Conservation (phyloP, 768 basidiomycete genomes). For the Suillus plorans region DNA sequence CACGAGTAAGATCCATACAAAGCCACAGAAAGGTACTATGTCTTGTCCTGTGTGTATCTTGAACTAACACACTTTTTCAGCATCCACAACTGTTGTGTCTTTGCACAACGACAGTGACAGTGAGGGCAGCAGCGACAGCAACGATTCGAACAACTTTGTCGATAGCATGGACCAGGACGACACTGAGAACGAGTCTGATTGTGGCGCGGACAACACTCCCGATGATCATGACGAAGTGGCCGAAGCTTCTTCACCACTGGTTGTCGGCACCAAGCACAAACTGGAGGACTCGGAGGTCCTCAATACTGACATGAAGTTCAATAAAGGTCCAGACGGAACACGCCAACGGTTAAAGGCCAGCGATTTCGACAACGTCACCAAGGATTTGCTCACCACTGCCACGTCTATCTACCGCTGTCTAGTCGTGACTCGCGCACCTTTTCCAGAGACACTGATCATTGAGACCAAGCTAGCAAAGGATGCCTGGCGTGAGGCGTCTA, state of each 20-base stretch:
- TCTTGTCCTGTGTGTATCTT: not conserved
- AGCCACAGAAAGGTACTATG: too few species aligned
- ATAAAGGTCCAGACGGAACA: not conserved
- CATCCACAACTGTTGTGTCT: not conserved
- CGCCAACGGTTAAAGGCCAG: not conserved
- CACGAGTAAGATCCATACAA: too few species aligned
- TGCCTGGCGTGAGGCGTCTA: not conserved
- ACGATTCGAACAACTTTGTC: not conserved
- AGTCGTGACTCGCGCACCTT: not conserved
- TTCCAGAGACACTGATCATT: not conserved
- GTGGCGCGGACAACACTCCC: not conserved
- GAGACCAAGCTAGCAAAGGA: not conserved
- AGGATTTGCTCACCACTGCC: too few species aligned
- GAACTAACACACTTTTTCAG: not conserved
- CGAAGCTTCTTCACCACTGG: not conserved
- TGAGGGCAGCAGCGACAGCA: not conserved
- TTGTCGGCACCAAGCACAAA: not conserved
- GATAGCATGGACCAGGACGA: not conserved
- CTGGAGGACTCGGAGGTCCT: not conserved
- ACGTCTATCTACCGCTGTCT: not conserved
- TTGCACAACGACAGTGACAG: not conserved
- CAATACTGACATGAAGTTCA: not conserved
- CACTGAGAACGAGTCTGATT: not conserved
- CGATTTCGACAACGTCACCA: not conserved
- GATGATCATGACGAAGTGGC: not conserved